Evolutionary conservation across 139 green algal species (phyloP).

Genomic region (Chlorella sp.): DNA sequence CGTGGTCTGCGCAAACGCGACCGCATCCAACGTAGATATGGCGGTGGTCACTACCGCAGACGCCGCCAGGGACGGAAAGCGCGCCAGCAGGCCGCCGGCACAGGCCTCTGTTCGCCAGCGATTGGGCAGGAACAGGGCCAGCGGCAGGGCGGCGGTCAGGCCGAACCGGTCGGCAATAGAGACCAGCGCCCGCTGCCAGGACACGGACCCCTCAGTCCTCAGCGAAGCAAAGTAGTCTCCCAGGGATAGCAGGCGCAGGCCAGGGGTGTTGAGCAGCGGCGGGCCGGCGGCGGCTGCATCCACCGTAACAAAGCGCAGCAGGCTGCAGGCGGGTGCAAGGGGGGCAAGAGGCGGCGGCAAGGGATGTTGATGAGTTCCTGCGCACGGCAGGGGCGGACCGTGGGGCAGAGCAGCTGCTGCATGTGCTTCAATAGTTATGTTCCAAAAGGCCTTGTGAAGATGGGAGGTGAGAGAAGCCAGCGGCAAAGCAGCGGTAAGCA

Average conservation of each 20-base stretch:
- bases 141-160: slow-evolving; percentile 10
- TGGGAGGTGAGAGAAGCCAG: too few species aligned
- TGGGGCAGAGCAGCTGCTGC: too few species aligned
- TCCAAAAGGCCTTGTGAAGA: too few species aligned
- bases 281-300: background rate
- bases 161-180: slow-evolving; percentile 6
- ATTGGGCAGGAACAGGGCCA: slow-evolving; percentile 29
- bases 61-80: slow-evolving; percentile 10
- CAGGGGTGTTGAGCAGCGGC: background rate
- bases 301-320: background rate
- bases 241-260: background rate
- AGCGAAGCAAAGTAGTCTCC: slow-evolving; percentile 34
- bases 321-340: background rate
- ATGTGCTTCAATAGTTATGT: too few species aligned
- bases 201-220: background rate
- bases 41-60: background rate
- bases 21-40: background rate
- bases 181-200: slow-evolving; percentile 5
- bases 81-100: background rate
- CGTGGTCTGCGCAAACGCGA: background rate
- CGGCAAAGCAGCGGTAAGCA: too few species aligned
- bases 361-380: too few species aligned
- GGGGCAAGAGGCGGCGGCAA: too few species aligned
- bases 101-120: slow-evolving; percentile 1
- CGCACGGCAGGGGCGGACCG: too few species aligned